Percentiles rank a stretch among this genome's conserved stretches.
Conservation (phyloP, 1,284 basidiomycete species). For the Irpex sp. region DNA sequence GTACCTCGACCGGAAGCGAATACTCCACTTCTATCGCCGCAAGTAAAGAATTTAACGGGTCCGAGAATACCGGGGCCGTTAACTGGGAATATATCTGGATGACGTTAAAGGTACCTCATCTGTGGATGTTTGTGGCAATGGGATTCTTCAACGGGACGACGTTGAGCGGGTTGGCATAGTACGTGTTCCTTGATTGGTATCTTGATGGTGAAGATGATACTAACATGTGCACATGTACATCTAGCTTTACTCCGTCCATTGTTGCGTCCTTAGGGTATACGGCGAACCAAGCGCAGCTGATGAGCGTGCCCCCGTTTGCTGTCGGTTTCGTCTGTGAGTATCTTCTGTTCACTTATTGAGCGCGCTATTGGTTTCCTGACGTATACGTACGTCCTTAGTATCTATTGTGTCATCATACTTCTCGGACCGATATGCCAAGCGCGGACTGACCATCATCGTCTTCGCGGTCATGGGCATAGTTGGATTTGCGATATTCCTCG, state of each 20-base stretch:
- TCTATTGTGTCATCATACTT: neutral
- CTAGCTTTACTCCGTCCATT: constrained; percentile 29
- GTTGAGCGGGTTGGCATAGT: constrained; percentile 6
- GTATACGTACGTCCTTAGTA: too few relatives aligned
- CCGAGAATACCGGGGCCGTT: neutral
- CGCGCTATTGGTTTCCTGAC: too few relatives aligned
- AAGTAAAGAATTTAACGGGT: neutral
- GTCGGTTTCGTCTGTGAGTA: neutral
- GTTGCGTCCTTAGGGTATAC: neutral
- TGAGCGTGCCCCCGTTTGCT: neutral
- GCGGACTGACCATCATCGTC: constrained; percentile 12
- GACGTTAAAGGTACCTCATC: constrained; percentile 36
- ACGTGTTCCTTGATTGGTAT: constrained; percentile 17
- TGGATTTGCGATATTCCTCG: constrained; percentile 49
- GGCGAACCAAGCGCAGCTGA: neutral
- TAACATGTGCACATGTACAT: constrained; percentile 17
- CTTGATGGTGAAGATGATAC: neutral
- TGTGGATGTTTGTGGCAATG: constrained; percentile 53
- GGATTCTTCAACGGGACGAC: constrained; percentile 26
- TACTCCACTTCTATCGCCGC: neutral
- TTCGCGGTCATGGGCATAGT: constrained; percentile 55
- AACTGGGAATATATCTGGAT: constrained; percentile 14
- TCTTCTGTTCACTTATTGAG: neutral
- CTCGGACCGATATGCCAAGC: neutral
- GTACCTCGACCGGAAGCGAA: neutral